Percentiles rank a stretch among this genome's conserved stretches.
Conservation (phyloP, 148 eudicot species). For the Chenopodium album region DNA sequence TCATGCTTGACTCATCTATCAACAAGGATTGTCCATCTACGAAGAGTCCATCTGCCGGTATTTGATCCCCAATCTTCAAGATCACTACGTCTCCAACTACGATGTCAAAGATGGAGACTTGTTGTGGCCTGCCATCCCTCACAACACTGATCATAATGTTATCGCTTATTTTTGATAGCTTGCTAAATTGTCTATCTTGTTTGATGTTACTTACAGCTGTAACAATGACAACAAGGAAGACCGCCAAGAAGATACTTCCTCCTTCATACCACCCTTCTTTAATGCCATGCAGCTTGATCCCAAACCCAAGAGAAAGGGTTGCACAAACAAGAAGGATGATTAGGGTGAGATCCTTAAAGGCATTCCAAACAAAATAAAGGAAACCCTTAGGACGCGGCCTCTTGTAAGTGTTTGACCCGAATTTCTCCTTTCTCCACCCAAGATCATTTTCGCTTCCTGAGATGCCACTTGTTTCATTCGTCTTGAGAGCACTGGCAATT, state of each 20-base stretch:
- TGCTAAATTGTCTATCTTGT: slow-evolving; percentile 72
- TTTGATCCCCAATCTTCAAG: slow-evolving; percentile 70
- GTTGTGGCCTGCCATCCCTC: slow-evolving; percentile 59
- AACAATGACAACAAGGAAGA: slow-evolving; percentile 64
- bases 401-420: slow-evolving; percentile 62
- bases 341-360: slow-evolving; percentile 65
- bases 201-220: slow-evolving; percentile 71
- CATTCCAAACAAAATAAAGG: slow-evolving; percentile 48
- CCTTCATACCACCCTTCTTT: slow-evolving; percentile 94
- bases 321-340: slow-evolving; percentile 70
- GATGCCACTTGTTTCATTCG: slow-evolving; percentile 49
- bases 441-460: slow-evolving; percentile 36
- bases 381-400: slow-evolving; percentile 69
- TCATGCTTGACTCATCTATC: slow-evolving; percentile 85
- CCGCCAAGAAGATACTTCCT: slow-evolving; percentile 75
- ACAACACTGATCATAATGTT: slow-evolving; percentile 58
- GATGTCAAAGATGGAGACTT: slow-evolving; percentile 62
- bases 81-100: slow-evolving; percentile 75
- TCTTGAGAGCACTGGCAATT: slow-evolving; percentile 42
- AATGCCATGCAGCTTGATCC: slow-evolving; percentile 62
- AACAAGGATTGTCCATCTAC: slow-evolving; percentile 61
- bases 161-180: slow-evolving; percentile 69
- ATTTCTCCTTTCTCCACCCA: slow-evolving; percentile 34
- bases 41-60: slow-evolving; percentile 77
- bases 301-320: slow-evolving; percentile 73